Evolutionary conservation across 78 protist species (phyloP).

Genomic region (Dictyostelium purpureum): DNA sequence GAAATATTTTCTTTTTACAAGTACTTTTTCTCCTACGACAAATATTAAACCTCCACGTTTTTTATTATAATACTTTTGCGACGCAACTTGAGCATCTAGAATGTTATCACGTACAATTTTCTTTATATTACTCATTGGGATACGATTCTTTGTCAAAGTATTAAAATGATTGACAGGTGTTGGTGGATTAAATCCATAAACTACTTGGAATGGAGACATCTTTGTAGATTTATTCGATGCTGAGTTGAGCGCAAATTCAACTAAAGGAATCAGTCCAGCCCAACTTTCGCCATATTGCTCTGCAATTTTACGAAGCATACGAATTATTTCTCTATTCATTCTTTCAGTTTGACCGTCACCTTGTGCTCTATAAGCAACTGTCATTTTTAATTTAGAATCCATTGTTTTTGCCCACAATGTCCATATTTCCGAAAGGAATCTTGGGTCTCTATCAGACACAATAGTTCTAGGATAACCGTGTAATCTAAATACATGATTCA

Average conservation of each 20-base stretch:
- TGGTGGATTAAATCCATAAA: neutral
- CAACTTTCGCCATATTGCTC: neutral
- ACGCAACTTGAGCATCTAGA: neutral
- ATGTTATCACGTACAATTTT: neutral
- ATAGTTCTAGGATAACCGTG: conserved; percentile 9
- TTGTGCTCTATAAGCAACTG: neutral
- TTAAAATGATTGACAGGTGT: neutral
- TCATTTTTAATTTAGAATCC: neutral
- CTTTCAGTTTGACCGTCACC: conserved; percentile 25
- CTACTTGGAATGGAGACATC: neutral
- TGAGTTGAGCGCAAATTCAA: neutral
- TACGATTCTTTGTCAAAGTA: no score
- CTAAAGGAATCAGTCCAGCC: neutral
- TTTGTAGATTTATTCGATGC: neutral
- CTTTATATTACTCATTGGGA: neutral
- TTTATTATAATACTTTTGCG: neutral
- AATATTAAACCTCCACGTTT: neutral
- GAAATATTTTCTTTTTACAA: neutral
- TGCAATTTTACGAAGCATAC: neutral
- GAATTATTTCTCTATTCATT: neutral
- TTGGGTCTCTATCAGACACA: conserved; percentile 29
- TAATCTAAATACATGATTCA: neutral
- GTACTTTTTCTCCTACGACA: neutral
- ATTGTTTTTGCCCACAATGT: neutral
- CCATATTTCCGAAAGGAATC: neutral